A percentile compares a stretch with the other conserved stretches of the same genome.
phyloP scores from a whole-genome alignment of 345 rosid species.

The Raphanus sativus region DNA sequence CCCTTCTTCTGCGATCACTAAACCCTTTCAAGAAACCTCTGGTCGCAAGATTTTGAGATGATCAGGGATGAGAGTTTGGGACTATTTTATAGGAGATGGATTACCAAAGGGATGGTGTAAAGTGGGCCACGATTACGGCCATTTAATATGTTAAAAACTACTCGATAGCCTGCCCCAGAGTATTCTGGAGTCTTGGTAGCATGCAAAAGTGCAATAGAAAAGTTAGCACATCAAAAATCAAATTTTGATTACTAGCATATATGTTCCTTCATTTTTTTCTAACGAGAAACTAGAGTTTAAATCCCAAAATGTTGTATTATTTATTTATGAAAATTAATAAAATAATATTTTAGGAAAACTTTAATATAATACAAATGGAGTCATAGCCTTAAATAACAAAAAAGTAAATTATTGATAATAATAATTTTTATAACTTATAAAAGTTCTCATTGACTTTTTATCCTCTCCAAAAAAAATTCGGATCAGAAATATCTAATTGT shows the following conservation, averaged over 20 bases:
- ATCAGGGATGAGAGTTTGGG: not conserved
- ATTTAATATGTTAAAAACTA: not conserved
- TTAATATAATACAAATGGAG: no score
- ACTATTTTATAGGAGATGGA: not conserved
- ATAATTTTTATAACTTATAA: no score
- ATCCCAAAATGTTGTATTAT: no score
- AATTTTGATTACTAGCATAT: not conserved
- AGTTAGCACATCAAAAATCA: not conserved
- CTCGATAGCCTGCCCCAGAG: not conserved
- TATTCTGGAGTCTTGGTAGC: not conserved
- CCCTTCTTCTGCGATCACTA: constrained; percentile 6
- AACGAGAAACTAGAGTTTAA: no score
- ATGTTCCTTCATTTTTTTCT: no score
- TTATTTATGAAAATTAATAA: no score
- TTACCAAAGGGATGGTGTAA: not conserved
- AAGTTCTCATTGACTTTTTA: not conserved
- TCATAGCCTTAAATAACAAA: no score
- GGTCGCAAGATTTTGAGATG: not conserved
- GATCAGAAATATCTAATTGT: not conserved
- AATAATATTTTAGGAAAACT: no score
- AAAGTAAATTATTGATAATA: no score
- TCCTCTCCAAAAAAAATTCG: not conserved
- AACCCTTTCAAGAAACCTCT: constrained; percentile 11
- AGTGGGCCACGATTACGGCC: constrained; percentile 25
- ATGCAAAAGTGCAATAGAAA: not conserved